Conservation (phyloP, 495 filamentous ascomycete species). For the Neurospora africana region DNA sequence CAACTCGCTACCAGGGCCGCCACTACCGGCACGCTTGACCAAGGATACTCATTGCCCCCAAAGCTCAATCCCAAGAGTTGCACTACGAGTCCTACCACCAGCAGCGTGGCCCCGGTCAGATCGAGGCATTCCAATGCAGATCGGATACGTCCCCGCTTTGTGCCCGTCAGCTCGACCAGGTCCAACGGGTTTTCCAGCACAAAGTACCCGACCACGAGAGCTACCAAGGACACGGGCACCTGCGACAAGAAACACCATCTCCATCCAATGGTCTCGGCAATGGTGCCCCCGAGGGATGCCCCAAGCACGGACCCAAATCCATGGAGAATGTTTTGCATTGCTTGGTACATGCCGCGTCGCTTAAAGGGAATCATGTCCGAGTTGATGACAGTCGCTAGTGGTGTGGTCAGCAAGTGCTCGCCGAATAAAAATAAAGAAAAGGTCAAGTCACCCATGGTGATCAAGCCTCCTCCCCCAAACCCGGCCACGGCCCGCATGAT, state of each 20-base stretch:
- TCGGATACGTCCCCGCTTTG: constrained; percentile 13
- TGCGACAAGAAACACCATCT: constrained; percentile 39
- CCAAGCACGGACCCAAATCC: constrained; percentile 44
- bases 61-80: constrained; percentile 51
- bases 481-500: constrained; percentile 40
- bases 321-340: constrained; percentile 49
- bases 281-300: constrained; percentile 39
- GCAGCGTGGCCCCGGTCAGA: constrained; percentile 39
- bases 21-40: constrained; percentile 43
- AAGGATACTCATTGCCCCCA: constrained; percentile 52
- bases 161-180: constrained; percentile 6
- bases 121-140: constrained; percentile 47
- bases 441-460: constrained; percentile 46
- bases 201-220: constrained; percentile 43
- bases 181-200: constrained; percentile 36
- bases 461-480: constrained; percentile 49
- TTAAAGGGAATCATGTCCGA: constrained; percentile 56
- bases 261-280: constrained; percentile 41
- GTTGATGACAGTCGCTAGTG: constrained; percentile 51
- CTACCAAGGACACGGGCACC: constrained; percentile 44
- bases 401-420: constrained; percentile 3
- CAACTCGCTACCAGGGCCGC: constrained; percentile 40
- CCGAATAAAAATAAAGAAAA: background rate
- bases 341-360: constrained; percentile 54
- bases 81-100: constrained; percentile 44